phyloP scores from a whole-genome alignment of 768 basidiomycete genomes.

The Psilocybe sp. region DNA sequence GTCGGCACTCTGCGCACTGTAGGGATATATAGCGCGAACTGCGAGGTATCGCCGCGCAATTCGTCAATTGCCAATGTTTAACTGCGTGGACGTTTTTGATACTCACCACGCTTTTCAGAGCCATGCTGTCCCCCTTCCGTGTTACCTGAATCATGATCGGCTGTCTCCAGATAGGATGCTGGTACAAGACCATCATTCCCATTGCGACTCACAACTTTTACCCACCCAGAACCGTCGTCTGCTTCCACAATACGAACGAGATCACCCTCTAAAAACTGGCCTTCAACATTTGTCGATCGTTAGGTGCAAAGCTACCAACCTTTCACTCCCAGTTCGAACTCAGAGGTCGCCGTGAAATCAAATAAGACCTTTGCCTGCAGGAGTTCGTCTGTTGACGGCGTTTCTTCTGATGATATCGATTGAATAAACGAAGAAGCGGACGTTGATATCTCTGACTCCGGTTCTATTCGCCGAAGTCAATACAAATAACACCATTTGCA shows the following conservation, averaged over 20 bases:
- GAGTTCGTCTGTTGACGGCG: constrained; percentile 34
- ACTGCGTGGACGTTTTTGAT: not conserved
- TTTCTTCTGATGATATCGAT: constrained; percentile 29
- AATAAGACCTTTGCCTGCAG: constrained; percentile 63
- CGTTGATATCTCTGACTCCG: constrained; percentile 26
- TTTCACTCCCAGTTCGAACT: constrained; percentile 70
- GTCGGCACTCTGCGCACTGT: constrained; percentile 68
- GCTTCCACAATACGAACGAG: constrained; percentile 68
- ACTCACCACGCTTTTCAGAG: constrained; percentile 52
- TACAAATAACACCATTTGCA: constrained; percentile 2
- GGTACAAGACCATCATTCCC: constrained; percentile 74
- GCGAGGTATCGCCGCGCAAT: not conserved
- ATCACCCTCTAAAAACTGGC: constrained; percentile 48
- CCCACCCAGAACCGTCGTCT: constrained; percentile 87
- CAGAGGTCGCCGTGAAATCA: constrained; percentile 71
- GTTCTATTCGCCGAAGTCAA: constrained; percentile 14
- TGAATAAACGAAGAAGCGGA: constrained; percentile 59
- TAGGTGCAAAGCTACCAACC: constrained; percentile 35
- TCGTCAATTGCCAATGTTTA: constrained; percentile 1
- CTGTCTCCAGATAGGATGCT: constrained; percentile 69
- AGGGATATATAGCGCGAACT: constrained; percentile 86
- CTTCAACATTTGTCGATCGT: not conserved
- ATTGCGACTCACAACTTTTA: constrained; percentile 62
- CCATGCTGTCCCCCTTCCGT: constrained; percentile 23
- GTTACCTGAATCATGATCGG: constrained; percentile 20